Evolutionary conservation across 257 asterid species (phyloP).

Genomic region (Solanum gandarillasii): DNA sequence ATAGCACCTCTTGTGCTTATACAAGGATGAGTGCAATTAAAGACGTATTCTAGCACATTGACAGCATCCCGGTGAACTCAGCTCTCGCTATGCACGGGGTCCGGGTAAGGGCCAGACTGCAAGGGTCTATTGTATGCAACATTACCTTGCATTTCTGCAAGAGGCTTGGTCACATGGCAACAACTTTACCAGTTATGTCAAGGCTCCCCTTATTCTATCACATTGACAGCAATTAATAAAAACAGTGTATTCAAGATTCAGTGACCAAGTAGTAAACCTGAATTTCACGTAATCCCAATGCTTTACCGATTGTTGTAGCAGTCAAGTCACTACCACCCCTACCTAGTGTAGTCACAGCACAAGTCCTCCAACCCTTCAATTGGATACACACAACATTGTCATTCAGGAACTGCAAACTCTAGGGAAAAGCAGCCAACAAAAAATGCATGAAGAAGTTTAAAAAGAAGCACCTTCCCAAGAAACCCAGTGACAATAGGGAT

Average conservation of each 20-base stretch:
- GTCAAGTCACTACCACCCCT: conserved; percentile 98
- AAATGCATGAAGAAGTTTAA: background rate
- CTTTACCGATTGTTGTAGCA: conserved; percentile 88
- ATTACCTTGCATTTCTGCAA: background rate
- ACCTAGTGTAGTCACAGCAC: conserved; percentile 84
- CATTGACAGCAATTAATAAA: background rate
- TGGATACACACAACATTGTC: background rate
- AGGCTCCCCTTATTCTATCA: background rate
- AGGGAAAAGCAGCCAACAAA: background rate
- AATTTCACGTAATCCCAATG: conserved; percentile 74
- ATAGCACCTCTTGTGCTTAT: background rate
- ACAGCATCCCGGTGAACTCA: background rate
- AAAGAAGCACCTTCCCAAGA: conserved; percentile 69
- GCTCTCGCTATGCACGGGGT: background rate
- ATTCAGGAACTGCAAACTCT: background rate
- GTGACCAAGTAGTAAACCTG: conserved; percentile 35
- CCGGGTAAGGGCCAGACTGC: background rate
- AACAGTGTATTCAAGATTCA: background rate
- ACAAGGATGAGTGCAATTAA: background rate
- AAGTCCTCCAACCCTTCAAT: conserved; percentile 63
- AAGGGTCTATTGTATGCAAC: background rate
- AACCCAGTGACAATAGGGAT: conserved; percentile 85
- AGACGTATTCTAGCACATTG: background rate
- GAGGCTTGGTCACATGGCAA: background rate
- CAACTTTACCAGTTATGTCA: background rate